phyloP scores from a whole-genome alignment of 2,329 filamentous ascomycete genomes.

The Aspergillus sp. region DNA sequence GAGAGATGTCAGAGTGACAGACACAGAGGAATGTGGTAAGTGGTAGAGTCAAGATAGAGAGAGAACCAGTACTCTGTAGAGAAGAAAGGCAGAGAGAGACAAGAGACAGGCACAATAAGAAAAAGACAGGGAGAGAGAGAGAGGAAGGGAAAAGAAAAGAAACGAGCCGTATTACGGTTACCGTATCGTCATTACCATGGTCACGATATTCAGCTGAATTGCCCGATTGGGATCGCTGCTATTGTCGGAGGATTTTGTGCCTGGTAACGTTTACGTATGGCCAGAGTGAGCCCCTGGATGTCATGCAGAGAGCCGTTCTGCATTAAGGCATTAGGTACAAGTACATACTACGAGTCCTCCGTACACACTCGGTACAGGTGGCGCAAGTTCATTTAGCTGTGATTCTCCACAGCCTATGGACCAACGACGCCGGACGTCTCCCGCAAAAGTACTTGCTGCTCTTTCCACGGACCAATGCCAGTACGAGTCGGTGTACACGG shows the following conservation, averaged over 20 bases:
- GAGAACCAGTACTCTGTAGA: not conserved
- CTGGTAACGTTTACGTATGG: no score
- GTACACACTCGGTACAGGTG: not conserved
- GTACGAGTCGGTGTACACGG: no score
- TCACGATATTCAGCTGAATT: not conserved
- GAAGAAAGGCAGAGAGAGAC: not conserved
- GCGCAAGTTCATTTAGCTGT: no score
- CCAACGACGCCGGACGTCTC: not conserved
- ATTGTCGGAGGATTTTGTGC: constrained; percentile 14
- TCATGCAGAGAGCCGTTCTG: not conserved
- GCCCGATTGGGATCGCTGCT: no score
- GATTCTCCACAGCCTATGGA: not conserved
- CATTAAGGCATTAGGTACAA: not conserved
- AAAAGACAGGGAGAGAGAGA: constrained; percentile 1
- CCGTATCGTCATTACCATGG: not conserved
- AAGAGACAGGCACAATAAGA: constrained; percentile 2
- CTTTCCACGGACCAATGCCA: no score
- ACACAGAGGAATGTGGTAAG: not conserved
- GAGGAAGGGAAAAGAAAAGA: not conserved
- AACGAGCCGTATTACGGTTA: not conserved
- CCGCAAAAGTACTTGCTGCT: no score
- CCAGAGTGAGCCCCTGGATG: no score
- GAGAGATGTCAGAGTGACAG: not conserved
- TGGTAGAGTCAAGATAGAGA: constrained; percentile 2
- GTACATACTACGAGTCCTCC: not conserved